These are phyloP conservation scores for Leccinum fibrillosum DNA, from an alignment of 768 basidiomycete species.

Conservation along the genomic window DNA sequence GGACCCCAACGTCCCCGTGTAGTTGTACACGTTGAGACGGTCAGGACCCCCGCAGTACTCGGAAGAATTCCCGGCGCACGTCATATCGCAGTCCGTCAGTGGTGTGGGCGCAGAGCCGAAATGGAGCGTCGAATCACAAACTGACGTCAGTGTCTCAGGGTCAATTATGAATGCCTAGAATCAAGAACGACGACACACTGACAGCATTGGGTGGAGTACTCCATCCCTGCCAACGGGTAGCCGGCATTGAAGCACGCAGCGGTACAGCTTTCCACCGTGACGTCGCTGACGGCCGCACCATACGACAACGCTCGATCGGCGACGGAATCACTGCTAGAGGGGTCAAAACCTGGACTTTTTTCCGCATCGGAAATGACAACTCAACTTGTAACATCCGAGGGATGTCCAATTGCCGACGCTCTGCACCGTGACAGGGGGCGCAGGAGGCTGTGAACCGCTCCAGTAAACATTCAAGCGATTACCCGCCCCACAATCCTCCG, in stretches of 20 bases:
- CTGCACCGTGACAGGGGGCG: conserved; percentile 49
- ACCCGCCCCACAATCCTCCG: conserved; percentile 60
- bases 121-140: conserved; percentile 17
- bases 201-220: conserved; percentile 51
- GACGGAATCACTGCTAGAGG: conserved; percentile 32
- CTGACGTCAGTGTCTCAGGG: conserved; percentile 38
- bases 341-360: background rate
- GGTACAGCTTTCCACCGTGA: conserved; percentile 49
- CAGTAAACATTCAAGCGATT: conserved; percentile 60
- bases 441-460: conserved; percentile 56
- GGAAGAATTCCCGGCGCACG: conserved; percentile 26
- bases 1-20: background rate
- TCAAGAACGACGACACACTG: conserved; percentile 14
- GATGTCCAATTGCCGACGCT: conserved; percentile 59
- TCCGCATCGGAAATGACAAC: conserved; percentile 4
- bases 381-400: conserved; percentile 68
- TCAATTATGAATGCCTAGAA: conserved; percentile 36
- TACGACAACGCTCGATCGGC: conserved; percentile 33
- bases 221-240: conserved; percentile 43
- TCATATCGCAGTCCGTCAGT: conserved; percentile 50
- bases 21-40: conserved; percentile 29
- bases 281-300: conserved; percentile 34
- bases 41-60: conserved; percentile 76
- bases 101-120: conserved; percentile 35
- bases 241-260: conserved; percentile 42